Conservation (phyloP, 371 early-diverging fungal genomes). For the Mortierella sp. region DNA sequence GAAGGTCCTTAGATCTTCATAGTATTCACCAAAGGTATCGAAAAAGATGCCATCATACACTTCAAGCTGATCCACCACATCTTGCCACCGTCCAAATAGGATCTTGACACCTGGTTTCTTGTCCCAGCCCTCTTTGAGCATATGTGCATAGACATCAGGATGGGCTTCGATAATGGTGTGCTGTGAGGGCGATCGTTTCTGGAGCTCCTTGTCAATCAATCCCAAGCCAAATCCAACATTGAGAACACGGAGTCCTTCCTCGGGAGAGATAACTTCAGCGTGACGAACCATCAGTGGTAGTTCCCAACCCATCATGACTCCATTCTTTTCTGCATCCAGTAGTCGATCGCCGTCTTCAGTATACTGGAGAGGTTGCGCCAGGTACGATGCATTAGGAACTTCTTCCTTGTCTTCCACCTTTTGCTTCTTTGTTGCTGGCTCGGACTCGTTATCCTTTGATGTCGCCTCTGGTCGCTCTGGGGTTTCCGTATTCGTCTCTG, state of each 20-base stretch:
- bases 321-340: constrained; percentile 90
- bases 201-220: constrained; percentile 87
- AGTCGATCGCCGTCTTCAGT: constrained; percentile 78
- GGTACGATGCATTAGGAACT: constrained; percentile 83
- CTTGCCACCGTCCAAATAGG: constrained; percentile 95
- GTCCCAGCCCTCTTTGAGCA: constrained; percentile 89
- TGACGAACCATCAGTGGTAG: constrained; percentile 93
- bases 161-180: constrained; percentile 98
- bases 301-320: constrained; percentile 99
- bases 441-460: not conserved
- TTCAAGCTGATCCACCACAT: constrained; percentile 81
- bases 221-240: constrained; percentile 96
- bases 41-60: constrained; percentile 92
- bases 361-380: constrained; percentile 81
- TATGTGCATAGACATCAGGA: constrained; percentile 93
- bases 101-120: constrained; percentile 87
- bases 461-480: too few relatives aligned
- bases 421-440: constrained; percentile 40
- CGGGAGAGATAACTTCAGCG: constrained; percentile 83
- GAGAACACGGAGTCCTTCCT: constrained; percentile 73
- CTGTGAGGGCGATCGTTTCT: constrained; percentile 73
- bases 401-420: constrained; percentile 30
- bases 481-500: not conserved
- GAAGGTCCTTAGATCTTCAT: constrained; percentile 90
- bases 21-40: constrained; percentile 96